Evolutionary conservation across 228 moss, liverwort and hornwort species (phyloP), one percentile per base, ranked within the genome.

Genomic region (Sphagnum fallax): DNA sequence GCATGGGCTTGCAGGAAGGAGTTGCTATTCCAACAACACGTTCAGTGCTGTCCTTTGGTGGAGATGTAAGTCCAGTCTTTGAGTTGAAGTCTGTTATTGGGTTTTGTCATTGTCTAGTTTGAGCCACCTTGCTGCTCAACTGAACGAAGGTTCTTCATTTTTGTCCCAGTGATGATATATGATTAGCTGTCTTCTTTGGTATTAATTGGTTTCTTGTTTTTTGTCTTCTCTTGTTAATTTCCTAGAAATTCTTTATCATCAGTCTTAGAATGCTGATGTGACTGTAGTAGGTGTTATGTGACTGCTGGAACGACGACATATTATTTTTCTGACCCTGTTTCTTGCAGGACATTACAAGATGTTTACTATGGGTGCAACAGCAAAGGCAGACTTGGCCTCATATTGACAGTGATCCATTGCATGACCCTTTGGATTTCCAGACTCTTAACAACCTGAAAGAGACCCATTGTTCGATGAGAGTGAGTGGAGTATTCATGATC

Each of bases 351-450:
- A 89, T 98, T 66, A 87, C 98, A 49, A 85, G 98, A 69, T 92
- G 94, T 79, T 85, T 98, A 67, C 82, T 98, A 60, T 94, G 90
- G 92, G 86, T 98, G 32, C 90, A 98, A 78, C 90, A 83, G 67
- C 87, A 92, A 61, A 92, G 92, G 84, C 90, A 79, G 73, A 81
- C 89, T 63, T 98, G 98, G 98, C 92, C 92, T 61, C 84, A 85
- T 9, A 69, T 83, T 61, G 87, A 86, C 50, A 98, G 91, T 64
- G 84, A 98, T 75, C 84, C 85, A 49, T 72, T 90, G 75, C 76
- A 71, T 57, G 94, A 98, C 79, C 83, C 98, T 65, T 65, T 98
- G 77, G 94, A 94, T 75, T 86, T 98, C 60, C 80, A 77, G 71
- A 83, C 81, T 69, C 84, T 98, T 53, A 87, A 92, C 70, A 81